phyloP scores from a whole-genome alignment of 1,284 basidiomycete species.

The Ceratobasidium theobromae region DNA sequence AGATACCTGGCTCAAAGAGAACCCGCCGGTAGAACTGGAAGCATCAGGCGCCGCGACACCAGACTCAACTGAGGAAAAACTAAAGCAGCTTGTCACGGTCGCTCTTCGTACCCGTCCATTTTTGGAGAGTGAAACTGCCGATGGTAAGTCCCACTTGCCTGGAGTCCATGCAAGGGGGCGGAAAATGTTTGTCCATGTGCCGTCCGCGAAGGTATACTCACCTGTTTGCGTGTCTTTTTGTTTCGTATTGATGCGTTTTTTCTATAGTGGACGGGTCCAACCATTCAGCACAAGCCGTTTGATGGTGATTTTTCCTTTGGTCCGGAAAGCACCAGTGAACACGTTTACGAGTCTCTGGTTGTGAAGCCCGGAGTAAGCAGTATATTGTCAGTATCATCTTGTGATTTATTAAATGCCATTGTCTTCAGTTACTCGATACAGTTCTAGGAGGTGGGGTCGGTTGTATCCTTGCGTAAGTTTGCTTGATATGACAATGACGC shows the following conservation, averaged over 20 bases:
- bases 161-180: constrained; percentile 42
- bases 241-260: not conserved
- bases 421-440: constrained; percentile 41
- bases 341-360: constrained; percentile 44
- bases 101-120: constrained; percentile 45
- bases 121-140: constrained; percentile 38
- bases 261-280: constrained; percentile 44
- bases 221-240: not conserved
- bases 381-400: not conserved
- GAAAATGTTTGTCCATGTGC: constrained; percentile 44
- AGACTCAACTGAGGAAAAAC: not conserved
- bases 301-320: constrained; percentile 45
- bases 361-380: constrained; percentile 41
- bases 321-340: constrained; percentile 43
- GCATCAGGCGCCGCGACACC: not conserved
- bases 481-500: not conserved
- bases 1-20: constrained; percentile 11
- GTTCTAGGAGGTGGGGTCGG: constrained; percentile 44
- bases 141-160: constrained; percentile 35
- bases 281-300: constrained; percentile 44
- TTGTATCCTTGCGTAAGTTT: constrained; percentile 44
- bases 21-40: not conserved
- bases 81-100: constrained; percentile 42
- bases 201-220: constrained; percentile 43
- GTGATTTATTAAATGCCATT: not conserved